phyloP scores from a whole-genome alignment of 495 filamentous ascomycete genomes.

The Penicillium cosmopolitanum region DNA sequence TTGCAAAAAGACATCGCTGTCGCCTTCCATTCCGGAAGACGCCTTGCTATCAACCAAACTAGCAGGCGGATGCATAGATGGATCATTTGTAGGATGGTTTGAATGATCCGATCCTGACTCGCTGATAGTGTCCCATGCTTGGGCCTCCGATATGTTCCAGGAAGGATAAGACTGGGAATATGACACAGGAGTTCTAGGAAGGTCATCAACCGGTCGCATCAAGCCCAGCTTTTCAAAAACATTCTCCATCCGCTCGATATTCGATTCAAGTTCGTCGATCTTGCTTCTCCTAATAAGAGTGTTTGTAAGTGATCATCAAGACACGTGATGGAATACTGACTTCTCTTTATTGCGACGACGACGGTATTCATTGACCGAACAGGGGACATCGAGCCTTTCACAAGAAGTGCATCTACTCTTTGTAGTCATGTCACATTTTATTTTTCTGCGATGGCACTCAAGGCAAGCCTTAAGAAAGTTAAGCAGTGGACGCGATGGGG shows the following conservation, averaged over 20 bases:
- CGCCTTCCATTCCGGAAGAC: neutral
- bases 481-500: neutral
- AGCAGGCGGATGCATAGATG: neutral
- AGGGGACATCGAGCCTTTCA: neutral
- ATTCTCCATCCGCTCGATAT: neutral
- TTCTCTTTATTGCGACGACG: constrained; percentile 4
- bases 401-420: neutral
- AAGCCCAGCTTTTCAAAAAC: neutral
- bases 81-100: neutral
- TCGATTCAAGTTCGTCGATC: neutral
- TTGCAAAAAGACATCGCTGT: neutral
- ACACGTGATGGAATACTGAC: neutral
- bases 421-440: constrained; percentile 1
- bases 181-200: neutral
- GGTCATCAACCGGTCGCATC: neutral
- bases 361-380: neutral
- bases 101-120: neutral
- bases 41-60: neutral
- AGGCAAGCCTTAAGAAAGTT: neutral
- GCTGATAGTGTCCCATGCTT: neutral
- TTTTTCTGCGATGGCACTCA: constrained; percentile 1
- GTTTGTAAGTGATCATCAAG: too few relatives aligned
- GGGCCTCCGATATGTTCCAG: neutral
- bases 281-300: neutral
- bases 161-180: neutral